Conservation (phyloP, 495 filamentous ascomycete species). For the Aspergillus biplanus region DNA sequence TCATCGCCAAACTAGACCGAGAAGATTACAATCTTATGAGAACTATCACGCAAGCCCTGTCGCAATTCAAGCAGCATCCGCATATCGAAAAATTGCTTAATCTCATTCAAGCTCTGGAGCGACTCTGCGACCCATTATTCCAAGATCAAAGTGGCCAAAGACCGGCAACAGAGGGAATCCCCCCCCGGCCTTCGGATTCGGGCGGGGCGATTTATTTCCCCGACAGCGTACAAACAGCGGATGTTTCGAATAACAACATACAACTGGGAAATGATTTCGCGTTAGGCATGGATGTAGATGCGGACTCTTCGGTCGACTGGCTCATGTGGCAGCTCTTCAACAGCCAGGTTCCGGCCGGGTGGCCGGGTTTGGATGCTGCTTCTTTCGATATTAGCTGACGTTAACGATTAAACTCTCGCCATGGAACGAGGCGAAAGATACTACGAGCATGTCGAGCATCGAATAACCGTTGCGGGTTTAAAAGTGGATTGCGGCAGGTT, state of each 20-base stretch:
- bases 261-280: too few relatives aligned
- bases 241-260: too few relatives aligned
- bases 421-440: too few relatives aligned
- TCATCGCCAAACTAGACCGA: constrained; percentile 31
- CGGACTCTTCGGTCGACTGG: constrained; percentile 22
- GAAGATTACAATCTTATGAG: constrained; percentile 34
- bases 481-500: too few relatives aligned
- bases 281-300: background rate
- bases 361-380: constrained; percentile 12
- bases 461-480: too few relatives aligned
- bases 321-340: constrained; percentile 39
- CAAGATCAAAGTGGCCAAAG: constrained; percentile 7
- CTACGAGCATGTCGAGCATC: too few relatives aligned
- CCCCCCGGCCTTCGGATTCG: too few relatives aligned
- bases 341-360: constrained; percentile 33
- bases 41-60: constrained; percentile 26
- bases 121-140: constrained; percentile 32
- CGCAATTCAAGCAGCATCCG: constrained; percentile 28
- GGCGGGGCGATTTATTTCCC: too few relatives aligned
- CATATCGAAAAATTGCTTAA: constrained; percentile 29
- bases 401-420: too few relatives aligned
- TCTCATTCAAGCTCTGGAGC: constrained; percentile 27
- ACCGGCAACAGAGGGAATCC: too few relatives aligned
- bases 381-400: too few relatives aligned
- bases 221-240: too few relatives aligned